Conservation (phyloP, 148 eudicot genomes). For the Arbutus unedo region DNA sequence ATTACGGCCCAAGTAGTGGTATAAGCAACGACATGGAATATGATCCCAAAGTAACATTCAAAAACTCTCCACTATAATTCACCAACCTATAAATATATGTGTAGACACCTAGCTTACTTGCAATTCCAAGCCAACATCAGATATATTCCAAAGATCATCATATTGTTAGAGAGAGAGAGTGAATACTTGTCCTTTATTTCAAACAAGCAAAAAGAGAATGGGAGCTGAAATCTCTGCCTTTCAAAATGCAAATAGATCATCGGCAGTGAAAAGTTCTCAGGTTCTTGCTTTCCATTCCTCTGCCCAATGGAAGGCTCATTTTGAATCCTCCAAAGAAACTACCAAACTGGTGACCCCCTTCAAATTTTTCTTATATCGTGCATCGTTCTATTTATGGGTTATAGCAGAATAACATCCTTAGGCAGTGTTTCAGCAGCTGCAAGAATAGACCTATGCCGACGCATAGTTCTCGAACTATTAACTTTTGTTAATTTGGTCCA, state of each 20-base stretch:
- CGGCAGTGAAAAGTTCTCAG: constrained; percentile 5
- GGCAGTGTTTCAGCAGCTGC: too few species aligned
- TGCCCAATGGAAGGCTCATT: constrained; percentile 47
- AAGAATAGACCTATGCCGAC: too few species aligned
- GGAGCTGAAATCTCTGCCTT: not conserved
- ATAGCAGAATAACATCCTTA: too few species aligned
- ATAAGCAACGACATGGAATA: not conserved
- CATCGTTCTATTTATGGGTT: too few species aligned
- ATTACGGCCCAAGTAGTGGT: not conserved
- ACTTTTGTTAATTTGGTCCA: too few species aligned
- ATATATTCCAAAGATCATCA: not conserved
- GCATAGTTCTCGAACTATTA: too few species aligned
- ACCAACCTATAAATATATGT: not conserved
- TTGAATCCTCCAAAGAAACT: constrained; percentile 47
- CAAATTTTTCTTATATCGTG: not conserved
- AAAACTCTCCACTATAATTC: not conserved
- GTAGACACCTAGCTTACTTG: not conserved
- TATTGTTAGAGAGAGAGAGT: not conserved
- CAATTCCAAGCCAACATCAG: not conserved
- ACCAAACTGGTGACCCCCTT: constrained; percentile 46
- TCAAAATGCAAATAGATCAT: not conserved
- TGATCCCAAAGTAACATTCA: not conserved
- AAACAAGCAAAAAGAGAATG: not conserved
- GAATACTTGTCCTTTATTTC: not conserved
- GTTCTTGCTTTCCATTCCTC: constrained; percentile 46